Conservation (phyloP, 2,329 filamentous ascomycete species). For the Fusarium gaditjirri region DNA sequence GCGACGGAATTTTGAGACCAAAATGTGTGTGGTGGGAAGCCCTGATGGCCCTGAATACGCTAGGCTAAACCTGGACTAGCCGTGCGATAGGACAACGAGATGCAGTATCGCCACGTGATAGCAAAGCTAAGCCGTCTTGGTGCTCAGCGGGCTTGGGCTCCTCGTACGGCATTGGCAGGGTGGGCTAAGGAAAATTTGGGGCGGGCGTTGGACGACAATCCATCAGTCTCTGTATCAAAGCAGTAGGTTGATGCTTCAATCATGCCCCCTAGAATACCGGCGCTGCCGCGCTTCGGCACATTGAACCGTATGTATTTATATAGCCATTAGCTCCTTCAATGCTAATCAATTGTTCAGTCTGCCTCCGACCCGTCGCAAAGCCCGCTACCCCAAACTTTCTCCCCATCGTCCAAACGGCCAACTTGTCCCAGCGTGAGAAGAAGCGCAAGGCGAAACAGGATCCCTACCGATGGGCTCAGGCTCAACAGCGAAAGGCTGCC, state of each 20-base stretch:
- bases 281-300: slow-evolving; percentile 67
- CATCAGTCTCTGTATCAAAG: slow-evolving; percentile 38
- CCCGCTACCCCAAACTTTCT: slow-evolving; percentile 62
- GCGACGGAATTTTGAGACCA: slow-evolving; percentile 51
- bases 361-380: slow-evolving; percentile 65
- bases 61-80: slow-evolving; percentile 44
- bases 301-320: slow-evolving; percentile 64
- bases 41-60: slow-evolving; percentile 48
- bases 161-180: slow-evolving; percentile 18
- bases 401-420: slow-evolving; percentile 72
- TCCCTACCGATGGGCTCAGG: slow-evolving; percentile 84
- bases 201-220: slow-evolving; percentile 35
- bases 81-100: fast-evolving
- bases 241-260: slow-evolving; percentile 48
- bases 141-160: not conserved
- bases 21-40: slow-evolving; percentile 55
- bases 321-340: slow-evolving; percentile 1
- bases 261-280: slow-evolving; percentile 76
- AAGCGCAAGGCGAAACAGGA: slow-evolving; percentile 77
- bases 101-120: slow-evolving; percentile 48
- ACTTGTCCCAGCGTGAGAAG: slow-evolving; percentile 69
- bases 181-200: slow-evolving; percentile 51
- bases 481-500: slow-evolving; percentile 83
- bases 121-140: slow-evolving; percentile 24
- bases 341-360: slow-evolving; percentile 59